These are phyloP conservation scores for Volvariella surrecta DNA, from an alignment of 1,284 basidiomycete species.

Conservation along the genomic window DNA sequence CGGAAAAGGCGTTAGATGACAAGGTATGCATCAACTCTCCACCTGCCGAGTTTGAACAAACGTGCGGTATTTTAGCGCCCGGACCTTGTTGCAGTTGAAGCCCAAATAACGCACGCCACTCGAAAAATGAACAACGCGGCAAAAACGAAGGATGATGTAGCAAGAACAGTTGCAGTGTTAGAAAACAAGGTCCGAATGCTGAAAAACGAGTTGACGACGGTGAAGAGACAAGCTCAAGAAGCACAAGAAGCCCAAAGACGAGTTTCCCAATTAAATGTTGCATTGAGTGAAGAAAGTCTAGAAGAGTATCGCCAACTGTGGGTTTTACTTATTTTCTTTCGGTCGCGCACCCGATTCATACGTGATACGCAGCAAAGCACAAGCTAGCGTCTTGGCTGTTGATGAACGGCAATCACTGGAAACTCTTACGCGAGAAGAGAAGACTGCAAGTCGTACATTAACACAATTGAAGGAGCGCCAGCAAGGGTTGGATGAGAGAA, in stretches of 20 bases:
- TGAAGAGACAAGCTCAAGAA: conserved; percentile 64
- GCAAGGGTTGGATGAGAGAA: conserved; percentile 56
- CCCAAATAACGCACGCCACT: conserved; percentile 80
- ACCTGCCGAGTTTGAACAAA: too few relatives aligned
- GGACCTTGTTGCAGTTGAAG: conserved; percentile 72
- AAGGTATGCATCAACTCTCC: too few relatives aligned
- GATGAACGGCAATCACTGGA: conserved; percentile 86
- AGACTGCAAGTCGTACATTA: conserved; percentile 61
- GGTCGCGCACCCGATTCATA: neutral
- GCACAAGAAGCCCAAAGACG: conserved; percentile 80
- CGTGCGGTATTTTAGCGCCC: conserved; percentile 65
- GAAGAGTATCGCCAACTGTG: conserved; percentile 85
- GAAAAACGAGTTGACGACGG: conserved; percentile 57
- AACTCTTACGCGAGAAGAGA: conserved; percentile 75
- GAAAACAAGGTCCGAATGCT: conserved; percentile 50
- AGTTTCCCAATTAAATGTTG: conserved; percentile 67
- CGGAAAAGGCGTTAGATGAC: conserved; percentile 76
- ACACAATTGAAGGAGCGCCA: conserved; percentile 62
- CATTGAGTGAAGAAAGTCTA: conserved; percentile 77
- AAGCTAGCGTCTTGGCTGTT: conserved; percentile 72
- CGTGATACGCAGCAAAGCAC: conserved; percentile 51
- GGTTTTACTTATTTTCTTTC: conserved; percentile 18
- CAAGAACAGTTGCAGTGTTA: conserved; percentile 63
- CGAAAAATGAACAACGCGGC: conserved; percentile 71
- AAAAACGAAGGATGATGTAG: conserved; percentile 56